Conservation (phyloP, 2,329 filamentous ascomycete genomes). For the Alternaria brassicicola region DNA sequence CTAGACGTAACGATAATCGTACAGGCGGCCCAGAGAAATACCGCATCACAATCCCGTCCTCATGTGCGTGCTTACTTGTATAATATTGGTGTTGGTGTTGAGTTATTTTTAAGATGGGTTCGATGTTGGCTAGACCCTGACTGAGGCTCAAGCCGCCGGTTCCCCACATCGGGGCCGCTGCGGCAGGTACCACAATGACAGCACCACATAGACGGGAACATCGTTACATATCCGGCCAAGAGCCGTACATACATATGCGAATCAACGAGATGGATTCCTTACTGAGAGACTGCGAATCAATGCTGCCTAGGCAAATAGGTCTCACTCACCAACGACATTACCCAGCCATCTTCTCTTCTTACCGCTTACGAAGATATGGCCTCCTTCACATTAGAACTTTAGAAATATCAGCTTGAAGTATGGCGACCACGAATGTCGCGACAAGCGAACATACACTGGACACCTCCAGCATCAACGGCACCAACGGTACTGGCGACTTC, state of each 20-base stretch:
- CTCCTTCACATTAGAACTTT: not conserved
- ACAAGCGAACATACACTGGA: not conserved
- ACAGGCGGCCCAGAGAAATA: not conserved
- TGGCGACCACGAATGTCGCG: constrained; percentile 4
- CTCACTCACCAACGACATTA: not conserved
- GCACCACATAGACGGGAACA: not conserved
- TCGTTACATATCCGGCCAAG: not conserved
- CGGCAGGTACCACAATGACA: constrained; percentile 9
- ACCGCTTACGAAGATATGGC: not conserved
- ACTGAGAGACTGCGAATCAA: not conserved
- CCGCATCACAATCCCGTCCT: not conserved
- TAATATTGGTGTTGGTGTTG: not conserved
- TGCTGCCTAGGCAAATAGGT: not conserved
- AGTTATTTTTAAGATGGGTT: not conserved
- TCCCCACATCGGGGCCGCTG: constrained; percentile 16
- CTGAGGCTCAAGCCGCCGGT: constrained; percentile 7
- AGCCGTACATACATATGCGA: not conserved
- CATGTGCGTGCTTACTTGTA: not conserved
- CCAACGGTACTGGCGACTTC: not conserved
- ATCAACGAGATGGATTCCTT: not conserved
- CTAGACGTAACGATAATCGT: not conserved
- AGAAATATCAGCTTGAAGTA: not conserved
- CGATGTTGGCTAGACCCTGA: not conserved
- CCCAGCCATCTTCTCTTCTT: not conserved
- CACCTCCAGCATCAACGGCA: not conserved